Evolutionary conservation across 805 yeast species (phyloP), one percentile per base, ranked within the genome.

Genomic region (Pichia californica): DNA sequence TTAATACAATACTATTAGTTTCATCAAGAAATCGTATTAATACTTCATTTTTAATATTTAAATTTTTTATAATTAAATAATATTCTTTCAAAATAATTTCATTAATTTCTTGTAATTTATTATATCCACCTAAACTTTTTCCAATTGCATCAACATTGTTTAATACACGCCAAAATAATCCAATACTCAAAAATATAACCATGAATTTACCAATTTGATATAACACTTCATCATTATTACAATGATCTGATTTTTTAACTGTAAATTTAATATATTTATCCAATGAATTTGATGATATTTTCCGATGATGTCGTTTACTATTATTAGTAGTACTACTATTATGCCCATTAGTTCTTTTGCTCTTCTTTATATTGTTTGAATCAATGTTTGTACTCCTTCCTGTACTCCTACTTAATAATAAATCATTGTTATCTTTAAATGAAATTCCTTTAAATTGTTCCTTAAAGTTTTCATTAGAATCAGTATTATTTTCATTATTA

Each of bases 181-280:
- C 26, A 15, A 44, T 40, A 14, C 46, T 28, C 8, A 42, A 9
- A 11, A 41, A 21, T 18, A 44, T 38, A 4, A 44, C 10, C n/a
- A 47, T 14, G 15, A 42, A 29, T 18, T 41, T 46, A 3, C 30
- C 20, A 7, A 47, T 7, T 11, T 36, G 35, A 14, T 31, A 31
- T 2, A 36, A 13, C 6, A 26, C 15, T 6, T 23, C 38, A 13
- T 41, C 44, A 13, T 21, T 15, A n/a, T 25, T 28, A 13, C 7
- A 8, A 16, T 21, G 20, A 7, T 35, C 19, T 13, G 38, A 35
- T 27, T 23, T 31, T 26, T 42, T 41, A 9, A 51, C 47, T 14
- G 51, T 49, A 25, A 49, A 51, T 21, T 44, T 47, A 7, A 51
- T 38, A 26, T 47, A 51, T 15, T 51, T 51, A 28, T 50, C 53